Conservation (phyloP, 352 stramenopile genomes). For the Globisporangium parvum region DNA sequence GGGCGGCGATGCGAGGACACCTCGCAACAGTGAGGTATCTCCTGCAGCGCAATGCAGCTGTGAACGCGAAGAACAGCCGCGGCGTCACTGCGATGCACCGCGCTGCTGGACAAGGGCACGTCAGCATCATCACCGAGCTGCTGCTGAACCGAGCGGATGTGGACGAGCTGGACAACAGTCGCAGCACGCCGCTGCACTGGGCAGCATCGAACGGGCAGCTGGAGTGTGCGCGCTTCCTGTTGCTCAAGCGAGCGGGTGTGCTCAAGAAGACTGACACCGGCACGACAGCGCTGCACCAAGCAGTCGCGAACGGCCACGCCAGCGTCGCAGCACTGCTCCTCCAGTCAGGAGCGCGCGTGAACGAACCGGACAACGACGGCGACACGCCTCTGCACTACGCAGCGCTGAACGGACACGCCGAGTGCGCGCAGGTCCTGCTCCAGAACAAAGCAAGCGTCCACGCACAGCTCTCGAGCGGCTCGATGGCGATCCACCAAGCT, state of each 20-base stretch:
- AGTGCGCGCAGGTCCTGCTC: background rate
- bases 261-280: background rate
- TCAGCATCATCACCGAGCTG: background rate
- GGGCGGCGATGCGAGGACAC: too few relatives aligned
- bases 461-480: too few relatives aligned
- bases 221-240: background rate
- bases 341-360: background rate
- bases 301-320: background rate
- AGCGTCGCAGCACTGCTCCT: background rate
- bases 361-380: background rate
- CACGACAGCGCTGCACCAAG: background rate
- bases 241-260: background rate
- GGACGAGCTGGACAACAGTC: background rate
- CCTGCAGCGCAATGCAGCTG: too few relatives aligned
- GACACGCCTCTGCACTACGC: background rate
- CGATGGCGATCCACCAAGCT: too few relatives aligned
- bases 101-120: background rate
- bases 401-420: background rate
- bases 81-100: too few relatives aligned
- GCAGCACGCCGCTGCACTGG: background rate
- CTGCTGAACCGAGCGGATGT: background rate
- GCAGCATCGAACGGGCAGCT: background rate
- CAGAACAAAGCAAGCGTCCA: background rate
- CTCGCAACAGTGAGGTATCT: too few relatives aligned
- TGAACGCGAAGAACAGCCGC: too few relatives aligned